Evolutionary conservation across 768 basidiomycete genomes (phyloP).

Genomic region (Leccinum rimulosum): DNA sequence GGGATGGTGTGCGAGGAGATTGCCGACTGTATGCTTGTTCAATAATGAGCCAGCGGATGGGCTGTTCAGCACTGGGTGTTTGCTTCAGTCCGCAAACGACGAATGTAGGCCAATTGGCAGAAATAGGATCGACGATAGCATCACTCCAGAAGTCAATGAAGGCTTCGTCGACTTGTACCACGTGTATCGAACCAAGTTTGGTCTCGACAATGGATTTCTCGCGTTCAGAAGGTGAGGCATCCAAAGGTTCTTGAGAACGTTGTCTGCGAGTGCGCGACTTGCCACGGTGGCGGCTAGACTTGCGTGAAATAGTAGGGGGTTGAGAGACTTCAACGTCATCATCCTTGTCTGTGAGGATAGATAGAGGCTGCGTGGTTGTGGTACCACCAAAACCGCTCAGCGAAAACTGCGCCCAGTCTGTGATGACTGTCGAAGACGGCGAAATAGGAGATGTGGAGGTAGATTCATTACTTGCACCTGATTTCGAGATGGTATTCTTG

Average conservation of each 20-base stretch:
- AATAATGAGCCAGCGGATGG: constrained; percentile 63
- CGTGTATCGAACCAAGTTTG: constrained; percentile 35
- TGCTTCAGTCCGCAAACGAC: constrained; percentile 67
- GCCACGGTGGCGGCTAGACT: constrained; percentile 34
- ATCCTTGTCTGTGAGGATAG: constrained; percentile 57
- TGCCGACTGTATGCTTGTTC: constrained; percentile 55
- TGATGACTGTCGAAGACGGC: constrained; percentile 27
- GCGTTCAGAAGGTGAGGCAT: constrained; percentile 8
- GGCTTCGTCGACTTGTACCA: constrained; percentile 72
- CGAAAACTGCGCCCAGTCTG: constrained; percentile 72
- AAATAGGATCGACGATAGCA: constrained; percentile 65
- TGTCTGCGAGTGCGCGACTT: constrained; percentile 27
- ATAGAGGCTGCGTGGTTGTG: constrained; percentile 38
- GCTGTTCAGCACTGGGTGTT: constrained; percentile 16
- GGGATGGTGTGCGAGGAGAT: constrained; percentile 29
- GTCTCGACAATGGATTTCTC: constrained; percentile 31
- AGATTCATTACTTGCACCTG: constrained; percentile 20
- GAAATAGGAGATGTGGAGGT: constrained; percentile 29
- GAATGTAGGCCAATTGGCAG: constrained; percentile 64
- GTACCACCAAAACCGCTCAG: constrained; percentile 57
- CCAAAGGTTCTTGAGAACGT: constrained; percentile 15
- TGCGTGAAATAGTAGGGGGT: constrained; percentile 33
- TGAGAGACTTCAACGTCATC: constrained; percentile 60
- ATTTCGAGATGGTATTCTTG: constrained; percentile 6
- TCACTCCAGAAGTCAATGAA: constrained; percentile 85